Conservation (phyloP, 345 rosid genomes). For the Cardamine resedifolia region DNA sequence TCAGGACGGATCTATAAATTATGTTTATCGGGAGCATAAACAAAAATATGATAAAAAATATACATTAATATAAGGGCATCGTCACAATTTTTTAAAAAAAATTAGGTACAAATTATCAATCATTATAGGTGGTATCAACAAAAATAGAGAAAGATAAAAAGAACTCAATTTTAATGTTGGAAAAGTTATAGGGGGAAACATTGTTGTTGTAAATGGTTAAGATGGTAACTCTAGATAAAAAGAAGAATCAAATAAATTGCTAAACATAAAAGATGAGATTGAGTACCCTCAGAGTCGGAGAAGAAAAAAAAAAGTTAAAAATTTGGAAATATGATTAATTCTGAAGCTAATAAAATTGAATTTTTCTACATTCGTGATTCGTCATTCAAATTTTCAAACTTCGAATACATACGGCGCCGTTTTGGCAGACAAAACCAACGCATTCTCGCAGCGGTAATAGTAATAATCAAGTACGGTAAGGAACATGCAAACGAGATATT, state of each 20-base stretch:
- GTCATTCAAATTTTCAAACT: conserved; percentile 4
- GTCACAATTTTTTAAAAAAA: no score
- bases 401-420: background rate
- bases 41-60: no score
- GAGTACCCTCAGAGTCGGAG: background rate
- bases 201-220: background rate
- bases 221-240: background rate
- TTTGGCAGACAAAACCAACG: background rate
- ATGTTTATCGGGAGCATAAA: no score
- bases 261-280: background rate
- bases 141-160: no score
- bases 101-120: no score
- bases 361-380: background rate
- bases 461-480: background rate
- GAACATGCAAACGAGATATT: background rate
- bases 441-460: background rate
- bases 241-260: background rate
- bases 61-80: no score
- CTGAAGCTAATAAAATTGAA: background rate
- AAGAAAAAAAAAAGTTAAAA: background rate
- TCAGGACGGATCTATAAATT: no score
- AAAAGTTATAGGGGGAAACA: no score
- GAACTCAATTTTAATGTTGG: no score
- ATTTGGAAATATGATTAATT: background rate
- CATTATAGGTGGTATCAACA: no score